Base-by-base conservation (phyloP, 2,329 filamentous ascomycete species). In the Cercospora canescens region DNA sequence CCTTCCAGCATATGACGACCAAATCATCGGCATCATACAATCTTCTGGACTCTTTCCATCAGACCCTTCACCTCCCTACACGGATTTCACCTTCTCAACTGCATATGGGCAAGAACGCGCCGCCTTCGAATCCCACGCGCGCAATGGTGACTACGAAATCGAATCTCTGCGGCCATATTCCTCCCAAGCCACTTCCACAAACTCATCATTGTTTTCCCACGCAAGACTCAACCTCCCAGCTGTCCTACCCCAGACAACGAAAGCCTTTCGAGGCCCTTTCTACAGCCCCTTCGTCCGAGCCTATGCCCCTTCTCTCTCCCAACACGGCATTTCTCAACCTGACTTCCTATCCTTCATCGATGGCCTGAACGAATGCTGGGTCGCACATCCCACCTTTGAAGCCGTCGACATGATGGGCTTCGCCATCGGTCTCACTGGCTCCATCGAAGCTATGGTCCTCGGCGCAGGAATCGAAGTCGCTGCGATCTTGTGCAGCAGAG, bases 261-360 rank as follows among this genome's bases (percentile, higher is more conserved):
- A 52, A 35, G 34, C 39, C 18, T 55, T 58, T 39, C 41, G 62
- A 18, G 65, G 65, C 35, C 57, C 61, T 3, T 67, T 64, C 35
- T 54, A 61, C 35, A 61, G 37, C 32, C 65, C 65, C 6, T 67
- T 67, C 26, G 39, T 67, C 8, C 35, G 65, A 32, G 65, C 65
- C 18, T 62, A 67, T 37, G 50, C 45, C 14, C 61, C 65, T 11
- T 35, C 39, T n/a, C 62, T 64, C 7, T 21, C 39, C 16, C 30
- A 48, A 35, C 54, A 64, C 11, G 62, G 41, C 16, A 58, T 58
- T 34, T 56, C 60, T 7, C 48, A 66, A 16, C 24, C 64, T 39
- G 69, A 73, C 24, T 74, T 75, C 62, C 65, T 76, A 11, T 41
- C 65, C 6, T 75, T 75, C 65, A 66, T 76, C 64, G 72, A 75